Percentiles rank a stretch among this genome's conserved stretches.
Conservation (phyloP, 2,329 filamentous ascomycete species). For the Pseudodiploospora longispora region DNA sequence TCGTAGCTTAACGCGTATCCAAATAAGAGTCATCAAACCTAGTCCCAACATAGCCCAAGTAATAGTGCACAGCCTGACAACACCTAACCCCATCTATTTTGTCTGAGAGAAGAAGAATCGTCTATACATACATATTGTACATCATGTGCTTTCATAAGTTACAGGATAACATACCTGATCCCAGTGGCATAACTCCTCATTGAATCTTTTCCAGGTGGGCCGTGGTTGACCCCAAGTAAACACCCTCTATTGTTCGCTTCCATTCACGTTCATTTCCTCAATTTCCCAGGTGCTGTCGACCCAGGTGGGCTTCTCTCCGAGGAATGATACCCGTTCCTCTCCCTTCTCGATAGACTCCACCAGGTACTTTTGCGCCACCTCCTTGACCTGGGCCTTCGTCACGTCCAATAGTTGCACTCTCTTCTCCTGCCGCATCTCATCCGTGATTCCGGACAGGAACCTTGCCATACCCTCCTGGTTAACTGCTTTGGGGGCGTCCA, state of each 20-base stretch:
- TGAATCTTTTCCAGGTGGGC: not conserved
- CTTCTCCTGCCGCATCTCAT: constrained; percentile 81
- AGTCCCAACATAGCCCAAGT: not conserved
- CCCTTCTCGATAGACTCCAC: constrained; percentile 56
- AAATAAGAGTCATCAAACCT: not conserved
- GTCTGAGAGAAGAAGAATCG: constrained; percentile 14
- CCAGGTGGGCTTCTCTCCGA: constrained; percentile 80
- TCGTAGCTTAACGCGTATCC: constrained; percentile 53
- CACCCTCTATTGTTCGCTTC: constrained; percentile 20
- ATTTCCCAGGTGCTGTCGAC: constrained; percentile 66
- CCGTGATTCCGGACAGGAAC: constrained; percentile 77
- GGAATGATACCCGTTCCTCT: constrained; percentile 59
- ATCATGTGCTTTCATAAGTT: not conserved
- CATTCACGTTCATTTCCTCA: constrained; percentile 62
- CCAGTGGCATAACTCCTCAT: not conserved
- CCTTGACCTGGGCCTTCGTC: constrained; percentile 67
- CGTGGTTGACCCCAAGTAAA: not conserved
- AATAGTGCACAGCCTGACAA: not conserved
- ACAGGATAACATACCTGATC: constrained; percentile 7
- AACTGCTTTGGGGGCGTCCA: constrained; percentile 83
- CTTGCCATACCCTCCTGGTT: constrained; percentile 79
- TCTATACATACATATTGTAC: constrained; percentile 13
- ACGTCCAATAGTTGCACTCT: constrained; percentile 84
- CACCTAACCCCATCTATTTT: not conserved
- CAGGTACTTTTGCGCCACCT: constrained; percentile 74